Evolutionary conservation across 768 basidiomycete species (phyloP).

Genomic region (Leucocoprinus birnbaumii): DNA sequence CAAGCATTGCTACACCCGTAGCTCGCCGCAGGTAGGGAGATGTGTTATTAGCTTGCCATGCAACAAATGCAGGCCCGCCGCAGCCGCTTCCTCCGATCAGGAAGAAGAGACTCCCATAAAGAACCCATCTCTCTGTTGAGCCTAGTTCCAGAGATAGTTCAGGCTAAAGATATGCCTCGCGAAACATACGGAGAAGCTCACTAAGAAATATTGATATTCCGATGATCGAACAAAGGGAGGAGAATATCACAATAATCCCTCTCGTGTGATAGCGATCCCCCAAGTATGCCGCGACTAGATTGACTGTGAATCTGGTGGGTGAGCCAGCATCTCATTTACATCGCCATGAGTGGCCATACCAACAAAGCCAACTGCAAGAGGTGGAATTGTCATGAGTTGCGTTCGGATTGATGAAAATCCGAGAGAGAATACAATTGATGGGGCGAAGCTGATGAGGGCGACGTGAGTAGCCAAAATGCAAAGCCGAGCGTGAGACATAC

Average conservation of each 20-base stretch:
- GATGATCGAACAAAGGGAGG: constrained; percentile 21
- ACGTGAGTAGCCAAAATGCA: not conserved
- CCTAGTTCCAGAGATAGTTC: constrained; percentile 4
- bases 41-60: not conserved
- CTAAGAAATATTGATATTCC: constrained; percentile 40
- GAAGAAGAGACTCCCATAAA: not conserved
- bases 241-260: constrained; percentile 30
- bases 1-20: constrained; percentile 33
- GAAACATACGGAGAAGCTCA: constrained; percentile 16
- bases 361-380: constrained; percentile 30
- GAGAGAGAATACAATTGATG: constrained; percentile 50
- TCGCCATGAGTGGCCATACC: constrained; percentile 20
- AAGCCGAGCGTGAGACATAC: constrained; percentile 11
- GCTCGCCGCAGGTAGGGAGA: constrained; percentile 20
- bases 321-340: not conserved
- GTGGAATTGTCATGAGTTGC: constrained; percentile 38
- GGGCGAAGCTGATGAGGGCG: constrained; percentile 16
- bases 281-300: constrained; percentile 29
- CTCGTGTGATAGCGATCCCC: constrained; percentile 35
- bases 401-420: constrained; percentile 38
- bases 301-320: constrained; percentile 22
- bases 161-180: constrained; percentile 12
- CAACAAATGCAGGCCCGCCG: not conserved
- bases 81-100: not conserved
- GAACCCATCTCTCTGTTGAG: not conserved